phyloP scores from a whole-genome alignment of 2,329 filamentous ascomycete genomes.

The Aureobasidium sp. region DNA sequence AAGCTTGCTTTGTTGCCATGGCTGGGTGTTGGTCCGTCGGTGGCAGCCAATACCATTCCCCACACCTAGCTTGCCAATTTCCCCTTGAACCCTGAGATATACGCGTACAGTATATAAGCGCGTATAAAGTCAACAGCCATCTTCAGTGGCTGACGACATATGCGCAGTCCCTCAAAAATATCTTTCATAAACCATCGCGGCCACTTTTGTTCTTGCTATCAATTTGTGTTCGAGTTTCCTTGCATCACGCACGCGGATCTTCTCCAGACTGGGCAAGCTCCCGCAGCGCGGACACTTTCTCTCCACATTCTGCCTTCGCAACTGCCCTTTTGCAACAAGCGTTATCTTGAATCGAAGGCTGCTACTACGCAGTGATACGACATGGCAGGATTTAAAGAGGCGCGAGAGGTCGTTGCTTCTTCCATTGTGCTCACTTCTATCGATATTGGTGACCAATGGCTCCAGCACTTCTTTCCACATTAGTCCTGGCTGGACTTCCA shows the following conservation, averaged over 20 bases:
- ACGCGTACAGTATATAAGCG: background rate
- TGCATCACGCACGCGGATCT: background rate
- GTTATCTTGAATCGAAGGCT: background rate
- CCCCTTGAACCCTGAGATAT: background rate
- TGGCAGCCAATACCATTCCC: background rate
- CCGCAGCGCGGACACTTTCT: background rate
- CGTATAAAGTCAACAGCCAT: background rate
- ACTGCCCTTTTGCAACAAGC: slow-evolving; percentile 8
- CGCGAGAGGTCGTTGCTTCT: background rate
- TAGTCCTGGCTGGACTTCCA: slow-evolving; percentile 5
- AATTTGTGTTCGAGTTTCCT: background rate
- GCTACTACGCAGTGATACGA: background rate
- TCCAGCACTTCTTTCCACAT: background rate
- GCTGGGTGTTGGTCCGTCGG: background rate
- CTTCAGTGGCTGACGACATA: background rate
- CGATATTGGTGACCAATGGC: background rate
- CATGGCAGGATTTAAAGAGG: background rate
- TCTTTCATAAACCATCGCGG: no score
- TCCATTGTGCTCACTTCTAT: background rate
- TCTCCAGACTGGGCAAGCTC: slow-evolving; percentile 1
- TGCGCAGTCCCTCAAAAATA: no score
- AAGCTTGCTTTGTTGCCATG: background rate
- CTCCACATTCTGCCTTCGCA: background rate
- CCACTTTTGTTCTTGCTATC: background rate
- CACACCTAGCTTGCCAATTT: background rate